Base-by-base conservation (phyloP, 140 eudicot species). In the Erigeron philadelphicus region DNA sequence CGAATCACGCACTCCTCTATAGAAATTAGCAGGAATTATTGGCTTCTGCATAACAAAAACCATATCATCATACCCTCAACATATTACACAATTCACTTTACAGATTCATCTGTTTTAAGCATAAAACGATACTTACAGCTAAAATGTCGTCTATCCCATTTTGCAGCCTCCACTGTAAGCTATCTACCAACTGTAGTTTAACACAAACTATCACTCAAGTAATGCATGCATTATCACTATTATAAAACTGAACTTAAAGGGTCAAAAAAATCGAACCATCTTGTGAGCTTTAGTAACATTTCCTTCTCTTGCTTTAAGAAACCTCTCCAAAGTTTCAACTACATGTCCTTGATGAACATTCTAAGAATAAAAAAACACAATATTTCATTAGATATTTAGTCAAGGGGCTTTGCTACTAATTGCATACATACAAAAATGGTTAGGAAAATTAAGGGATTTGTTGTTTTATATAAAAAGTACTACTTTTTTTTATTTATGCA, bases 281-380 rank as follows among this genome's bases (percentile, higher is more conserved):
- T 84, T 84, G 74, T 90, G 82, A 63, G 95, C 92, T 81, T 90
- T 84, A n/a, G 68, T 7, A 70, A 81, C 89, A 81, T 90, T 79
- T 38, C 95, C 86, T 19, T 90, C 97, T 79, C 97, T 87, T 35
- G 97, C 97, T 77, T 83, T 87, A 18, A 90, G 83, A 67, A 90
- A 90, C 52, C 95, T 90, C 70, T 66, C 78, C 70, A 87, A 66
- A 44, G 92, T 73, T 70, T 87, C 92, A 21, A 73, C 80, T 41
- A 89, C 73, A 75, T 83, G 64, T 42, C 95, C 97, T 71, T 87
- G 97, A 83, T 87, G 97, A 64, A 90, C 81, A 79, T 84, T 90
- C 97, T 87, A 61, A 31, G 25, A 61, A 21, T 1, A 47, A 42
- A 15, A 21, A 57, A 1, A 68, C 47, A 56, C 40, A 9, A 44